Evolutionary conservation across 306 rosid species (phyloP).

Genomic region (Trifolium fragiferum): DNA sequence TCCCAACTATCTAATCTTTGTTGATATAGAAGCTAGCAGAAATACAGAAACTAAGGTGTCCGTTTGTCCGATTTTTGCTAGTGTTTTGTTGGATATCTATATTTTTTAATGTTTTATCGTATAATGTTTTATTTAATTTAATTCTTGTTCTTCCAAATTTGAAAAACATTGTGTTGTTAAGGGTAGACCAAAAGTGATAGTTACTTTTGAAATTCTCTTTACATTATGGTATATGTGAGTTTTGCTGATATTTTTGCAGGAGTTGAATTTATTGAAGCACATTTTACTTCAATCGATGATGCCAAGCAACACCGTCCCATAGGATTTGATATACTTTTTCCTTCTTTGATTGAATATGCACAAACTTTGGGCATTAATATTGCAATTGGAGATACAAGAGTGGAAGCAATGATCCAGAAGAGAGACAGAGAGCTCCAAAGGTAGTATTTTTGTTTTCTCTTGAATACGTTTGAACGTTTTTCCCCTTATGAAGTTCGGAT

Average conservation of each 20-base stretch:
- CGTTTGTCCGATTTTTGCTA: too few relatives aligned
- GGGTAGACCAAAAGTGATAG: too few relatives aligned
- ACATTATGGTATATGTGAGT: not conserved
- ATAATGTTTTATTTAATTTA: too few relatives aligned
- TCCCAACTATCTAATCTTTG: not conserved
- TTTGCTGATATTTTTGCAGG: conserved; percentile 55
- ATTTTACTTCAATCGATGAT: conserved; percentile 64
- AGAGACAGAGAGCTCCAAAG: conserved; percentile 67
- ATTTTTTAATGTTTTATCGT: too few relatives aligned
- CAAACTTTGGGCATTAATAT: conserved; percentile 59
- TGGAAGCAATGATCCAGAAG: conserved; percentile 56
- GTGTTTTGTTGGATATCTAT: too few relatives aligned
- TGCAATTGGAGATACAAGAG: conserved; percentile 45
- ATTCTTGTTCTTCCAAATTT: too few relatives aligned
- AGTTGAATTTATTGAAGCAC: conserved; percentile 67
- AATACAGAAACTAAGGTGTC: too few relatives aligned
- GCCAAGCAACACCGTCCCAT: conserved; percentile 69
- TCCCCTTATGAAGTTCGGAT: not conserved
- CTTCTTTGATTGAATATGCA: conserved; percentile 65
- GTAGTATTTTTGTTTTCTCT: conserved; percentile 43
- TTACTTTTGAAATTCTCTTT: too few relatives aligned
- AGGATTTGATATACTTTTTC: conserved; percentile 76
- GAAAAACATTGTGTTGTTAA: too few relatives aligned
- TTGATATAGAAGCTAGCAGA: too few relatives aligned
- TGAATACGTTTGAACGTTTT: too few relatives aligned